Base-by-base conservation (phyloP, 2,329 filamentous ascomycete genomes). In the Botrytis cinerea region DNA sequence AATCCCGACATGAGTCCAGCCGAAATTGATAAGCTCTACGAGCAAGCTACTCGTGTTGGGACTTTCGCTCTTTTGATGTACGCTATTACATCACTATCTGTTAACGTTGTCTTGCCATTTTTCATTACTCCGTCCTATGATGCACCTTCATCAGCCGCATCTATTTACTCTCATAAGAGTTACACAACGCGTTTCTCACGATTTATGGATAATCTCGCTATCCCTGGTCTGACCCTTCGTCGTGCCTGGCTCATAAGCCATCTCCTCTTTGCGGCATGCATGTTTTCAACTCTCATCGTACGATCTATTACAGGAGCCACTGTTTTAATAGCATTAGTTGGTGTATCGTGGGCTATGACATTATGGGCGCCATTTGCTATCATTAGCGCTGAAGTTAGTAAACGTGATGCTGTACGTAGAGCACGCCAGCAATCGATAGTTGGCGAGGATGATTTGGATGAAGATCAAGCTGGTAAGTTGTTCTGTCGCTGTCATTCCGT, bases 341-440 rank as follows among this genome's bases (percentile, higher is more conserved):
- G 95, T 48, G 90, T 98, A 74, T 94, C 93, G 1, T 98, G 95
- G 95, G 94, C 95, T 35, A 85, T 98, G 79, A 94, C 94, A 2
- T 89, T 97, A 40, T 98, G 95, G 95, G 95, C 95, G 0, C 95
- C 95, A 0, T 98, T 95, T 84, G 95, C 95, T 57, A 92, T 98
- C 78, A 98, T 98, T 81, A 94, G 93, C 63, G 93, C 93, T 8
- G 95, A 98, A 82, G 95, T 98, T 75, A 93, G 92, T 75, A 92
- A 91, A 74, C 91, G 94, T 9, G 93, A 97, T 80, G 90, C 91
- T 40, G 87, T 90, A 66, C 85, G 87, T 70, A 86, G 89, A 35
- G 84, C 86, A 20, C 82, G 77, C 80, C 59, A 69, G 60, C 54
- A 45, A 70, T 68, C 57, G 8, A 68, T 73, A 9, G 72, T 72